These are phyloP conservation scores for Gryganskiella cystojenkinii DNA, from an alignment of 192 early-diverging fungal species.

Conservation along the genomic window DNA sequence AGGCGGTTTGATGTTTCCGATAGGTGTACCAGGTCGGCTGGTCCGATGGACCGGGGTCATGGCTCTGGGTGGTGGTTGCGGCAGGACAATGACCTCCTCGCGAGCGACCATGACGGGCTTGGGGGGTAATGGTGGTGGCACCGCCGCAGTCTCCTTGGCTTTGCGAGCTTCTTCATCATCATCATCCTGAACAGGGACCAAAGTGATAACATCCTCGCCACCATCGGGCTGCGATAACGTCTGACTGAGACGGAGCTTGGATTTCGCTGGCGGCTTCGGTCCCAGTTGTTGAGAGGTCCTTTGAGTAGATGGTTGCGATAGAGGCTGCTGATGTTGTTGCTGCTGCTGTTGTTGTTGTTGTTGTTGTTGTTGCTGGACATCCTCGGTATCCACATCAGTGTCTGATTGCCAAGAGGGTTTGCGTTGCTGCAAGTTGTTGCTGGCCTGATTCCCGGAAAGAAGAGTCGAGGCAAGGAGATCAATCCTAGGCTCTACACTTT, in stretches of 20 bases:
- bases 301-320: too few species aligned
- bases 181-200: too few species aligned
- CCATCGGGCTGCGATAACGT: too few species aligned
- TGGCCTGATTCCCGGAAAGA: not conserved
- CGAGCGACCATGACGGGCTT: too few species aligned
- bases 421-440: slow-evolving; percentile 5
- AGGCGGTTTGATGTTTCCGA: not conserved
- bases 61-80: too few species aligned
- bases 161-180: too few species aligned
- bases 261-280: not conserved
- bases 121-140: too few species aligned
- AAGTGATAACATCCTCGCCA: too few species aligned
- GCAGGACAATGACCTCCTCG: too few species aligned
- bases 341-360: not conserved
- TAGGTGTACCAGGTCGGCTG: too few species aligned
- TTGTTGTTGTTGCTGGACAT: not conserved
- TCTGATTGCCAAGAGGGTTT: slow-evolving; percentile 37
- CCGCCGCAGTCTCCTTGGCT: too few species aligned
- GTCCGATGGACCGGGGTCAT: too few species aligned
- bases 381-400: not conserved
- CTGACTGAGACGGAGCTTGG: not conserved
- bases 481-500: slow-evolving; percentile 22
- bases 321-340: not conserved
- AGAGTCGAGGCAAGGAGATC: slow-evolving; percentile 23
- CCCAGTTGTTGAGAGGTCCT: not conserved